Evolutionary conservation across 2,329 filamentous ascomycete species (phyloP).

Genomic region (Sarocladiaceae sp.): DNA sequence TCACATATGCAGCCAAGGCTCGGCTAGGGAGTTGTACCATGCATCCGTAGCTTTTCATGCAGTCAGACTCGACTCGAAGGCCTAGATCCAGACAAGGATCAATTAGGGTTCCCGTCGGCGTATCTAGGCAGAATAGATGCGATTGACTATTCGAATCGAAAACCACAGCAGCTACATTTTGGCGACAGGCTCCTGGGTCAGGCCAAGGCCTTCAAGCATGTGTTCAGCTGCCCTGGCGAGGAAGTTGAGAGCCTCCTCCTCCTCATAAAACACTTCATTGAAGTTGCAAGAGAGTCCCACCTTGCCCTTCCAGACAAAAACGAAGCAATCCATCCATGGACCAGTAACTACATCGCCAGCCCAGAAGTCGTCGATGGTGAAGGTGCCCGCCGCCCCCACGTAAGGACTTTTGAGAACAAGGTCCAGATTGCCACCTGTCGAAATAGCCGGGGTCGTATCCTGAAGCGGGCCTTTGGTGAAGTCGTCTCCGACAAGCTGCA

Average conservation of each 20-base stretch:
- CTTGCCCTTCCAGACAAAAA: background rate
- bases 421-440: constrained; percentile 5
- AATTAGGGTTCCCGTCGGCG: background rate
- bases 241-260: constrained; percentile 3
- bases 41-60: background rate
- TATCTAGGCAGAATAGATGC: background rate
- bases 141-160: background rate
- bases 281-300: background rate
- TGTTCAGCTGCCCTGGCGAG: background rate
- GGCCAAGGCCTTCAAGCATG: constrained; percentile 4
- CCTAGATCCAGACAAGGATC: no score
- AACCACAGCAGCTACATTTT: constrained; percentile 2
- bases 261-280: constrained; percentile 5
- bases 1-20: constrained; percentile 1
- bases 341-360: constrained; percentile 6
- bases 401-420: constrained; percentile 1
- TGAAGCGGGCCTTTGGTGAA: constrained; percentile 4
- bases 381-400: background rate
- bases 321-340: constrained; percentile 7
- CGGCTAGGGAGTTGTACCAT: background rate
- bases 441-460: constrained; percentile 6
- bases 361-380: constrained; percentile 1
- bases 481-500: background rate
- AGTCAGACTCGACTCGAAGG: constrained; percentile 7
- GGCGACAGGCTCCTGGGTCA: background rate